Evolutionary conservation across 2,329 filamentous ascomycete genomes (phyloP), one percentile per base, ranked within the genome.

Genomic region (Colletotrichum sansevieriae): DNA sequence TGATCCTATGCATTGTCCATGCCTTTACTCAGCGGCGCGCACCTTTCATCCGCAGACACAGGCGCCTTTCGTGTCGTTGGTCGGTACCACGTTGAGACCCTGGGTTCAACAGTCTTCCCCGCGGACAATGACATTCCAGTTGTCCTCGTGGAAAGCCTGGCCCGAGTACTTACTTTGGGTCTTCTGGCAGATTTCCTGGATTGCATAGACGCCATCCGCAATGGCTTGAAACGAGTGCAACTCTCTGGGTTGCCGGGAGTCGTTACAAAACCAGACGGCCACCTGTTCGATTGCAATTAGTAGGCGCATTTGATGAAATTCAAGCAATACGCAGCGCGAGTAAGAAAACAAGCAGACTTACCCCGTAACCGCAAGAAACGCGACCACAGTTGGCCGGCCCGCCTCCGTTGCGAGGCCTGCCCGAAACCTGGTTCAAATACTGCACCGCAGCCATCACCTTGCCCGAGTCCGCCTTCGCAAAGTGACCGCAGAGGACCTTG

Each of bases 211-310:
- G 1, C 54, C 54, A n/a, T 37, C 54, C 6, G 25, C 20, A 8
- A 57, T 57, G 54, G 15, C 22, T 2, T 18, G n/a, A 2, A 57
- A 57, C 20, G 9, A 13, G 18, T 1, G 43, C 18, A 57, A 44
- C 35, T 47, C 29, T 41, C 9, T 51, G 18, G 57, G 35, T 18
- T 43, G 35, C 6, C 2, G 18, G 52, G 35, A 22, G 29, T 62
- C 59, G 8, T 62, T 62, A 12, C 59, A 62, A 33, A 47, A 62
- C 59, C 59, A 62, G 15, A 62, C 46, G 35, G 47, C 47, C 10
- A 29, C 22, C 13, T 61, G 18, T 2, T 2, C 41, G 13, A 10
- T 8, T 13, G 5, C n/a, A 29, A 22, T 29, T 4, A 3, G 13
- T n/a, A 44, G 13, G 15, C 44, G 1, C 37, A n/a, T 20, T 44